phyloP scores from a whole-genome alignment of 163 green algal genomes.

The Volvox carteri region DNA sequence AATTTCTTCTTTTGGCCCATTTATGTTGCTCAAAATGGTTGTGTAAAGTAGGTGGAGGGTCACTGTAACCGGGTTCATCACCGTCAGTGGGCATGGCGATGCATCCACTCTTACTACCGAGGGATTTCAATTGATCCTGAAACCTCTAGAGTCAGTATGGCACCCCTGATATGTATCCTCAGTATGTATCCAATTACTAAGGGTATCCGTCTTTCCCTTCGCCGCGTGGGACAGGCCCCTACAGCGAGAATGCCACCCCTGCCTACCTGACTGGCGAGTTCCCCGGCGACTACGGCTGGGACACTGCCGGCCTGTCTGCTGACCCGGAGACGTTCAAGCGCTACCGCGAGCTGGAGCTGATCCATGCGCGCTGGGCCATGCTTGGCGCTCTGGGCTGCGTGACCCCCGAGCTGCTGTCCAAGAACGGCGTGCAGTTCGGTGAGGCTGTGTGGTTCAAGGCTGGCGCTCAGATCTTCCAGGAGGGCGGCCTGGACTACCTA shows the following conservation, averaged over 20 bases:
- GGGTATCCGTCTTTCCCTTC: no score
- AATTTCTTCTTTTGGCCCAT: no score
- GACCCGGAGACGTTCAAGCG: constrained; percentile 85
- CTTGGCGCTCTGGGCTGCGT: constrained; percentile 88
- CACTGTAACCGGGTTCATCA: no score
- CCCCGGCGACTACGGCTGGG: constrained; percentile 96
- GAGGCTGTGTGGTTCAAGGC: constrained; percentile 89
- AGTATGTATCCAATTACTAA: no score
- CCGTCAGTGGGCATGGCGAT: no score
- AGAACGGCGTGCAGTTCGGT: constrained; percentile 74
- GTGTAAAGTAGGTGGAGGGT: no score
- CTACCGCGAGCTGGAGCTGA: constrained; percentile 87
- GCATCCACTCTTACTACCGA: no score
- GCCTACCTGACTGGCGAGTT: constrained; percentile 91
- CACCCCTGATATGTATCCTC: no score
- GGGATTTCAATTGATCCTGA: no score
- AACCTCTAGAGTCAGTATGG: no score
- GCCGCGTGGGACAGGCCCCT: no score
- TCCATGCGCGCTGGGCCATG: constrained; percentile 79
- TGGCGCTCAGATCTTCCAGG: constrained; percentile 88
- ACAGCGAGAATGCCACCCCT: constrained; percentile 77
- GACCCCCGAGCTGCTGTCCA: constrained; percentile 77
- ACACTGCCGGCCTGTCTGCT: constrained; percentile 87
- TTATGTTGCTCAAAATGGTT: no score
- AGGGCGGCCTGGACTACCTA: constrained; percentile 92